phyloP scores from a whole-genome alignment of 2,329 filamentous ascomycete species.

The Neopestalotiopsis clavispora region DNA sequence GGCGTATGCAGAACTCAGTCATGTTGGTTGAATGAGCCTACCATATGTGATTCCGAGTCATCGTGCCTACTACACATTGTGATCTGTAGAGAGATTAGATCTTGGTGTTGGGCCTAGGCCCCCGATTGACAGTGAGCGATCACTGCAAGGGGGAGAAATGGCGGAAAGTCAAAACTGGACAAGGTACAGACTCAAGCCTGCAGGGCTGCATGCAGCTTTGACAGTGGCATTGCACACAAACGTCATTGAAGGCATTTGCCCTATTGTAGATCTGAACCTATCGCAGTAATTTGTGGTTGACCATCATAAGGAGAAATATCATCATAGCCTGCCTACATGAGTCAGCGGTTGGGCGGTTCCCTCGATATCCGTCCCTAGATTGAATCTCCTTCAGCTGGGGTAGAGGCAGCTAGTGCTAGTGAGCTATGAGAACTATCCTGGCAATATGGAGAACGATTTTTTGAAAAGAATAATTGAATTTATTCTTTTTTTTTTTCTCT shows the following conservation, averaged over 20 bases:
- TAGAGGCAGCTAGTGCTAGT: not conserved
- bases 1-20: no score
- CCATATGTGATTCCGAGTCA: no score
- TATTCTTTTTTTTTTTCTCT: not conserved
- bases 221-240: not conserved
- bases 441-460: not conserved
- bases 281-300: not conserved
- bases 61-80: no score
- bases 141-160: not conserved
- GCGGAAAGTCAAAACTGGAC: slow-evolving; percentile 6
- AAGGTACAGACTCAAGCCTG: not conserved
- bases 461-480: not conserved
- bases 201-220: not conserved
- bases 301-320: not conserved
- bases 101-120: not conserved
- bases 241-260: not conserved
- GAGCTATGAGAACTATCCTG: not conserved
- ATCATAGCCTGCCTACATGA: not conserved
- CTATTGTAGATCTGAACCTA: not conserved
- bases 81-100: no score
- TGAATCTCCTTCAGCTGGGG: not conserved
- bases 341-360: not conserved
- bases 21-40: no score
- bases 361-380: not conserved
- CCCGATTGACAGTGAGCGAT: not conserved